Conservation (phyloP, 129 eudicot species). For the Ambrosia artemisiifolia region DNA sequence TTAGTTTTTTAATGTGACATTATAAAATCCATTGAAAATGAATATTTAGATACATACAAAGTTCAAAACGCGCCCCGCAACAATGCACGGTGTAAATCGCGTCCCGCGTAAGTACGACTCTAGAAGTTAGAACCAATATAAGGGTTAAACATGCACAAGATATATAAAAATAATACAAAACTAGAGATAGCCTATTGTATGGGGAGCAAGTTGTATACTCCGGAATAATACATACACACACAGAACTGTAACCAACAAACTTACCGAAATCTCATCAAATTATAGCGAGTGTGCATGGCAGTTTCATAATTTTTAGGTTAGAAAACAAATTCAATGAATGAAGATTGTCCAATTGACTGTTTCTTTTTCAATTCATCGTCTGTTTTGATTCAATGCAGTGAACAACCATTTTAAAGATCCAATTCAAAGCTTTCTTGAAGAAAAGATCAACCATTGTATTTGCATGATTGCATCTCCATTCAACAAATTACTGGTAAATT, state of each 20-base stretch:
- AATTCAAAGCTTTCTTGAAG: not conserved
- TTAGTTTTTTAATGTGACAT: too few species aligned
- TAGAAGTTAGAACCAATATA: too few species aligned
- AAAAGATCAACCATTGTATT: too few species aligned
- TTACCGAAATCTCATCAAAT: not conserved
- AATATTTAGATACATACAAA: too few species aligned
- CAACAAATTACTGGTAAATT: constrained; percentile 17
- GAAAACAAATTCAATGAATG: not conserved
- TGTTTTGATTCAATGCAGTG: not conserved
- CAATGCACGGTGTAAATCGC: too few species aligned
- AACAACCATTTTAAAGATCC: not conserved
- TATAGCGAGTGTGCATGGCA: not conserved
- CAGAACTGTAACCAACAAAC: not conserved
- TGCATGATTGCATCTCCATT: not conserved
- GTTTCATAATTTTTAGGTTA: not conserved
- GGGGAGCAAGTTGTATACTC: not conserved
- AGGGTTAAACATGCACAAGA: too few species aligned
- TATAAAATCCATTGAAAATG: too few species aligned
- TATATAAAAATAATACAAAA: too few species aligned
- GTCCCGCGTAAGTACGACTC: too few species aligned
- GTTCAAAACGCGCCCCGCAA: too few species aligned
- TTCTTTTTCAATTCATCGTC: not conserved
- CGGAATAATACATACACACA: not conserved
- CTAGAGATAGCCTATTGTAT: too few species aligned
- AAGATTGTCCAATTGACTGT: not conserved